Conservation (phyloP, 768 basidiomycete species). For the Naematelia aurantialba region DNA sequence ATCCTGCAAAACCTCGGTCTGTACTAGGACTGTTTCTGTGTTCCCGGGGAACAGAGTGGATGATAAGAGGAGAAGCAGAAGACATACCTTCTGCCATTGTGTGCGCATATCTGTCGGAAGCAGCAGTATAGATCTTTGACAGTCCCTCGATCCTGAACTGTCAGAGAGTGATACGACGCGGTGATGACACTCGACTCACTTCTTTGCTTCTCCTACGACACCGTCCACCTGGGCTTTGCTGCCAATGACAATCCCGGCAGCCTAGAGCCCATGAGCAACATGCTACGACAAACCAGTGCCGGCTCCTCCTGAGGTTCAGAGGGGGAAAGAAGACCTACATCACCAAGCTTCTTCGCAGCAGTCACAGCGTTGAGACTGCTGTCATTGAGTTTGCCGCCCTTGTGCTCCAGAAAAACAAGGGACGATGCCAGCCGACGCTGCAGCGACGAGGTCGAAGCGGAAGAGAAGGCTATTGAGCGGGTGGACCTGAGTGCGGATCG, state of each 20-base stretch:
- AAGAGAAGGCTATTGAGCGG: conserved; percentile 3
- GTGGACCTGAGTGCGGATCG: conserved; percentile 9
- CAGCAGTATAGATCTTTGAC: conserved; percentile 48
- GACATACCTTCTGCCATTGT: conserved; percentile 44
- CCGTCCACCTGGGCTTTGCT: conserved; percentile 56
- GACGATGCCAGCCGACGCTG: conserved; percentile 44
- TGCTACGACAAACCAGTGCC: neutral
- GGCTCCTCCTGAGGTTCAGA: neutral
- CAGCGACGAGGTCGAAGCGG: neutral
- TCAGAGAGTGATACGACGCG: neutral
- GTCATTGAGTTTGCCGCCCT: conserved; percentile 72
- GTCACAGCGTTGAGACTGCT: conserved; percentile 85
- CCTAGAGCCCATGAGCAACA: conserved; percentile 49
- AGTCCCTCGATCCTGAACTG: conserved; percentile 46
- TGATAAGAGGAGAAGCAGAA: too few species aligned
- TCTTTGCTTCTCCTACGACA: conserved; percentile 73
- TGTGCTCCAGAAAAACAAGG: conserved; percentile 86
- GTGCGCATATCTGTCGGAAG: conserved; percentile 40
- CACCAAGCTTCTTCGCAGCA: conserved; percentile 76
- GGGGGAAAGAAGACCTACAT: neutral
- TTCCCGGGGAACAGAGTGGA: too few species aligned
- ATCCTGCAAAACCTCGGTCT: too few species aligned
- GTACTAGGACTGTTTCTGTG: too few species aligned
- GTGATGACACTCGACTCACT: conserved; percentile 58
- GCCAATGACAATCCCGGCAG: conserved; percentile 46